Evolutionary conservation across 768 basidiomycete genomes (phyloP).

Genomic region (Amanita rubescens): DNA sequence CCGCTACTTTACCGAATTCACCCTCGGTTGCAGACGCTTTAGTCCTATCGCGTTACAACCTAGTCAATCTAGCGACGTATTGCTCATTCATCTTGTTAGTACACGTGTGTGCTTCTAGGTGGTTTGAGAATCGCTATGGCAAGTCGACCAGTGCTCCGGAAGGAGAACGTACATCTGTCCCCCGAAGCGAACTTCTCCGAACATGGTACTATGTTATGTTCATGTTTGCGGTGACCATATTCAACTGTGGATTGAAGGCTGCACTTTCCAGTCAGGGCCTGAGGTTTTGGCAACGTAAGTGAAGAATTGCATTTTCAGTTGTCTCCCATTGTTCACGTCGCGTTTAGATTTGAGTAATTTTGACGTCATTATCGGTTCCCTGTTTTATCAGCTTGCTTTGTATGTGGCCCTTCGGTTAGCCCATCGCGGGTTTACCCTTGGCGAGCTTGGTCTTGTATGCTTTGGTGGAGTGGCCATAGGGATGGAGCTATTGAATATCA

Average conservation of each 20-base stretch:
- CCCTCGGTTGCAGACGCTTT: slow-evolving; percentile 42
- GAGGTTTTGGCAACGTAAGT: slow-evolving; percentile 69
- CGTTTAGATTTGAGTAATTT: slow-evolving; percentile 67
- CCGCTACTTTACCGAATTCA: slow-evolving; percentile 43
- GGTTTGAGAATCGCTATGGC: slow-evolving; percentile 52
- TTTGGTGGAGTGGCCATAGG: slow-evolving; percentile 83
- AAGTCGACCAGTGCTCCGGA: slow-evolving; percentile 37
- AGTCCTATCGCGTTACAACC: slow-evolving; percentile 61
- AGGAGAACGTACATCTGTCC: slow-evolving; percentile 69
- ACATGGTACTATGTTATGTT: slow-evolving; percentile 61
- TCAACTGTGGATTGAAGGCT: slow-evolving; percentile 42
- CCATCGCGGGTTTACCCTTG: slow-evolving; percentile 91
- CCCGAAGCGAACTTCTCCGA: slow-evolving; percentile 60
- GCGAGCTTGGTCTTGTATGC: slow-evolving; percentile 84
- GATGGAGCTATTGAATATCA: slow-evolving; percentile 82
- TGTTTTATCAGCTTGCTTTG: slow-evolving; percentile 88
- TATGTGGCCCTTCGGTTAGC: slow-evolving; percentile 87
- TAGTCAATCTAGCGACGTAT: slow-evolving; percentile 74
- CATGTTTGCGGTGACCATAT: slow-evolving; percentile 43
- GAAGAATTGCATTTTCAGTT: background rate
- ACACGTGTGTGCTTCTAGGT: slow-evolving; percentile 74
- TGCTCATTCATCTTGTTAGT: slow-evolving; percentile 74
- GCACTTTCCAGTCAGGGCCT: slow-evolving; percentile 33
- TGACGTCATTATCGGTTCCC: slow-evolving; percentile 62
- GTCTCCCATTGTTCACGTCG: slow-evolving; percentile 1